A percentile compares a stretch with the other conserved stretches of the same genome.
Conservation (phyloP, 2,329 filamentous ascomycete genomes). For the Corniculantispora saksenae region DNA sequence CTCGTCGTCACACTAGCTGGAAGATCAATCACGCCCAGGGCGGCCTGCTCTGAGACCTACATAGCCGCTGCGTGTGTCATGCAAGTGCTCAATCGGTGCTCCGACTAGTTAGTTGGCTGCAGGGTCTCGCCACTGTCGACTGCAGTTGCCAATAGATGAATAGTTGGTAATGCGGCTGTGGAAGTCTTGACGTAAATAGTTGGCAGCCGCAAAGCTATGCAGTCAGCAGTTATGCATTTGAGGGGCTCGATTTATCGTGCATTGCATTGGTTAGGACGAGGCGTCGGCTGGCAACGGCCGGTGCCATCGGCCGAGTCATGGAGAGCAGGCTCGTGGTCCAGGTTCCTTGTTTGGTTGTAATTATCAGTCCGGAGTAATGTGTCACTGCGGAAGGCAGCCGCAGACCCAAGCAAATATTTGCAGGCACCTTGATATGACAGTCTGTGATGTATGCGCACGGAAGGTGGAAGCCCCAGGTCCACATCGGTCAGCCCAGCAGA, state of each 20-base stretch:
- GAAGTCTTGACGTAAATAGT: too few species aligned
- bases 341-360: not conserved
- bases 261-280: slow-evolving; percentile 9
- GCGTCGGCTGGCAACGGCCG: slow-evolving; percentile 10
- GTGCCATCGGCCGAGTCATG: slow-evolving; percentile 5
- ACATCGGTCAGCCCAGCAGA: slow-evolving; percentile 15
- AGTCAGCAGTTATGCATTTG: not conserved
- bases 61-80: slow-evolving; percentile 45
- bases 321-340: not conserved
- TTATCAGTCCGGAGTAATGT: not conserved
- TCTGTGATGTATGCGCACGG: too few species aligned
- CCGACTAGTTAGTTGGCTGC: slow-evolving; percentile 13
- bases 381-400: slow-evolving; percentile 2
- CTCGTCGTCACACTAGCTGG: slow-evolving; percentile 4
- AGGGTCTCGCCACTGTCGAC: too few species aligned
- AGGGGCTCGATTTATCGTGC: slow-evolving; percentile 15
- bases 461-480: not conserved
- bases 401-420: not conserved
- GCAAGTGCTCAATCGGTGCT: slow-evolving; percentile 39
- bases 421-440: not conserved
- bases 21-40: not conserved
- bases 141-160: too few species aligned
- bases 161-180: not conserved
- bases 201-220: not conserved
- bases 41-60: slow-evolving; percentile 32